phyloP scores from a whole-genome alignment of 2,329 filamentous ascomycete species.

The Thyridium curvatum region DNA sequence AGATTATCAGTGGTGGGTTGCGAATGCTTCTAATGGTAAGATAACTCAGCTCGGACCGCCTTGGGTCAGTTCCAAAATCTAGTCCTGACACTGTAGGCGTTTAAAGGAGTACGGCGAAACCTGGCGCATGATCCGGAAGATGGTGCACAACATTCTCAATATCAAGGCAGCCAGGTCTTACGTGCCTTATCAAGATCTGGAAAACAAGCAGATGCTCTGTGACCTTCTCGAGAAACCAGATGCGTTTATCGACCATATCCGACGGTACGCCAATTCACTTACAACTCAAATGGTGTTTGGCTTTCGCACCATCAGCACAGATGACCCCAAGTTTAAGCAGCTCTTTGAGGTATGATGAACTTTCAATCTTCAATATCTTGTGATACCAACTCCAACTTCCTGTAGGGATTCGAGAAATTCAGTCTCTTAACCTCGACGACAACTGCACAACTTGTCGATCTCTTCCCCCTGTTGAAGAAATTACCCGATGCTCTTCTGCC shows the following conservation, averaged over 20 bases:
- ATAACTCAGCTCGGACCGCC: too few species aligned
- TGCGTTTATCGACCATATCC: conserved; percentile 4
- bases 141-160: conserved; percentile 40
- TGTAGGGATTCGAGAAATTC: too few species aligned
- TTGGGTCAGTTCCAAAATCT: too few species aligned
- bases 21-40: too few species aligned
- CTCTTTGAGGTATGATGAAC: conserved; percentile 5
- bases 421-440: conserved; percentile 3
- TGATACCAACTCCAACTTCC: too few species aligned
- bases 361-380: too few species aligned
- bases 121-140: conserved; percentile 27
- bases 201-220: conserved; percentile 46
- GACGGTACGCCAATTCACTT: conserved; percentile 10
- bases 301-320: conserved; percentile 7
- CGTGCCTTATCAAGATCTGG: conserved; percentile 47
- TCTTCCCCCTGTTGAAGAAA: conserved; percentile 5
- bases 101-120: conserved; percentile 22
- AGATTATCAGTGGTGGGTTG: too few species aligned
- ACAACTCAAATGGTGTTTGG: conserved; percentile 12
- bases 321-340: conserved; percentile 8
- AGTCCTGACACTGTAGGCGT: too few species aligned
- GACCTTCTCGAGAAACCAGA: conserved; percentile 30
- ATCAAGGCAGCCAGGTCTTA: conserved; percentile 38
- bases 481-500: conserved; percentile 17
- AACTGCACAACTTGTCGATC: conserved; percentile 10